Evolutionary conservation across 345 rosid species (phyloP).

Genomic region (Linum lewisii): DNA sequence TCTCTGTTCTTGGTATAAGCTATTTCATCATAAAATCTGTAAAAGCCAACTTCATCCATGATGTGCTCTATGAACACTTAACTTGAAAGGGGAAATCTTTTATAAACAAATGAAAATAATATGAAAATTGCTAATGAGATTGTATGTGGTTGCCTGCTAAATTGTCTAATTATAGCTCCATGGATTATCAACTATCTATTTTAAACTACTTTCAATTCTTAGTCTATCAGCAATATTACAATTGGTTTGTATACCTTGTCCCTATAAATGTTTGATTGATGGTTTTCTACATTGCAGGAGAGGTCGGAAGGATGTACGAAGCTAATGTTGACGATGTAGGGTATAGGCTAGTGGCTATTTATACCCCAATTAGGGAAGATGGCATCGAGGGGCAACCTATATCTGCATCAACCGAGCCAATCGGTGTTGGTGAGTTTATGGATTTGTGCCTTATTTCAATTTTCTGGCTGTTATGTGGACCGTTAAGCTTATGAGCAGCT

Average conservation of each 20-base stretch:
- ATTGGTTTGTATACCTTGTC: neutral
- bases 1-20: too few species aligned
- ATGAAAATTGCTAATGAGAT: too few species aligned
- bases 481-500: neutral
- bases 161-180: neutral
- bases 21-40: too few species aligned
- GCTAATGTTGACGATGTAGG: constrained; percentile 99
- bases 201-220: neutral
- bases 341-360: constrained; percentile 78
- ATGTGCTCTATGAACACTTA: too few species aligned
- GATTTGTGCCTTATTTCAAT: too few species aligned
- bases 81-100: too few species aligned
- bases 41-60: too few species aligned
- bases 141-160: neutral
- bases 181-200: neutral
- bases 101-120: too few species aligned
- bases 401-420: constrained; percentile 90
- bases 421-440: constrained; percentile 62
- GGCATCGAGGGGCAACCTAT: constrained; percentile 93
- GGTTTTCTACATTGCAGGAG: constrained; percentile 47
- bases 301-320: constrained; percentile 86
- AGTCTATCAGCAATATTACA: neutral
- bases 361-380: constrained; percentile 84
- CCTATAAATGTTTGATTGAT: constrained; percentile 2
- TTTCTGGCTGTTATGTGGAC: neutral